Evolutionary conservation across 371 early-diverging fungal species (phyloP).

Genomic region (Chytridium lagenaria): DNA sequence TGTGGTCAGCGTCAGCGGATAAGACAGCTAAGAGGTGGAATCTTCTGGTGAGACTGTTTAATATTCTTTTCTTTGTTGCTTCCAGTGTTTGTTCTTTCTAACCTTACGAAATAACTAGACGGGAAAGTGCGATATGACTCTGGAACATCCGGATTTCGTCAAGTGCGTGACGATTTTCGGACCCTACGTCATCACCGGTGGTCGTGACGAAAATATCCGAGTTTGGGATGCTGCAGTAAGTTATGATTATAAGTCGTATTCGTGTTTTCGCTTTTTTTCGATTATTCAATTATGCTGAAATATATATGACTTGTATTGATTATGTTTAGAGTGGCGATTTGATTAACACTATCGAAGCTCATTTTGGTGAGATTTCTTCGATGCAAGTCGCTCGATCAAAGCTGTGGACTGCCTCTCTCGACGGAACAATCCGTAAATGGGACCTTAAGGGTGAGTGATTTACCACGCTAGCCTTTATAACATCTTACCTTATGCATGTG

Average conservation of each 20-base stretch:
- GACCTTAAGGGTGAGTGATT: slow-evolving; percentile 57
- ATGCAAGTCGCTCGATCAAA: slow-evolving; percentile 61
- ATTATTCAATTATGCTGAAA: too few relatives aligned
- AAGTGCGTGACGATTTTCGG: slow-evolving; percentile 67
- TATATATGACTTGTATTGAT: too few relatives aligned
- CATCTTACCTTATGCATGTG: neutral
- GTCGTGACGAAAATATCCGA: slow-evolving; percentile 80
- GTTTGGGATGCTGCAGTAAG: slow-evolving; percentile 81
- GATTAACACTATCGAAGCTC: slow-evolving; percentile 72
- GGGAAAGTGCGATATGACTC: slow-evolving; percentile 64
- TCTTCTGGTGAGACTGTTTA: slow-evolving; percentile 40
- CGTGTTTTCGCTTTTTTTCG: too few relatives aligned
- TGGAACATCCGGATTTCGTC: slow-evolving; percentile 83
- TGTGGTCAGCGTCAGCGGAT: slow-evolving; percentile 85
- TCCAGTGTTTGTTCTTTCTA: neutral
- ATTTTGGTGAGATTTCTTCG: slow-evolving; percentile 80
- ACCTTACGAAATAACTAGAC: slow-evolving; percentile 48
- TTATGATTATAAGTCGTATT: too few relatives aligned
- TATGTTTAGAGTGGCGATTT: too few relatives aligned
- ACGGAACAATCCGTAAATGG: slow-evolving; percentile 82
- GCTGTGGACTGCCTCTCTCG: slow-evolving; percentile 75
- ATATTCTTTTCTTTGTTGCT: neutral
- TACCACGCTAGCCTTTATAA: neutral
- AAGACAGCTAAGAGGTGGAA: slow-evolving; percentile 75
- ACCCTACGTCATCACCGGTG: slow-evolving; percentile 76